Conservation (phyloP, 306 rosid genomes). For the Psophocarpus tetragonolobus region DNA sequence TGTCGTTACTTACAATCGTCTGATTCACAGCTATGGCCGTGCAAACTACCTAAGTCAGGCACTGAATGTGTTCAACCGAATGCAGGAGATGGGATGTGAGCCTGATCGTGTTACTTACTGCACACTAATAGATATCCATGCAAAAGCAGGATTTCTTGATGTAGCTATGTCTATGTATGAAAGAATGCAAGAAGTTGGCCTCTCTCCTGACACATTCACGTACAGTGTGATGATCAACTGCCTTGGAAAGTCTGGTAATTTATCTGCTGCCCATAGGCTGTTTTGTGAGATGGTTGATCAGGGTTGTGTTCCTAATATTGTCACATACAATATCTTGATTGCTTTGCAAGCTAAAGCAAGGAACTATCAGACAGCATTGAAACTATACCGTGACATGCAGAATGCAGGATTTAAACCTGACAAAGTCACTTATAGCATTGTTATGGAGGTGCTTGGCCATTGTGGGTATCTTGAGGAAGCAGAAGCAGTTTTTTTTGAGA, state of each 20-base stretch:
- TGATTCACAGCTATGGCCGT: conserved; percentile 91
- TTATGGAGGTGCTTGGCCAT: conserved; percentile 98
- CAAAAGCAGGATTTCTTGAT: conserved; percentile 90
- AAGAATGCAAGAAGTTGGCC: conserved; percentile 86
- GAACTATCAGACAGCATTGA: conserved; percentile 76
- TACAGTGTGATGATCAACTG: conserved; percentile 97
- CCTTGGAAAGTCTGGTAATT: conserved; percentile 92
- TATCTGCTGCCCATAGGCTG: conserved; percentile 74
- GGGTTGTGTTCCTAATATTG: conserved; percentile 91
- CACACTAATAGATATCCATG: conserved; percentile 95
- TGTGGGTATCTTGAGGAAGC: conserved; percentile 91
- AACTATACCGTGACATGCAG: conserved; percentile 80
- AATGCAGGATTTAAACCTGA: conserved; percentile 87
- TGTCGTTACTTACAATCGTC: conserved; percentile 89
- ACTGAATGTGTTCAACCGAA: conserved; percentile 68
- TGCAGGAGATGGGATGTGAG: conserved; percentile 73
- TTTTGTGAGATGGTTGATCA: conserved; percentile 81
- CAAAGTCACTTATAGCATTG: conserved; percentile 89
- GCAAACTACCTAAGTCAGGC: conserved; percentile 93
- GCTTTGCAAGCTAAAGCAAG: conserved; percentile 97
- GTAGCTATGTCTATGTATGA: conserved; percentile 82
- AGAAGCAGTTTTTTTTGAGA: conserved; percentile 73
- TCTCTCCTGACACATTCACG: conserved; percentile 91
- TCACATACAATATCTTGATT: conserved; percentile 92
- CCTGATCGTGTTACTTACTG: conserved; percentile 97